Evolutionary conservation across 176 grass and related monocot genomes (phyloP), one percentile per base, ranked within the genome.

Genomic region (Hyparrhenia diplandra): DNA sequence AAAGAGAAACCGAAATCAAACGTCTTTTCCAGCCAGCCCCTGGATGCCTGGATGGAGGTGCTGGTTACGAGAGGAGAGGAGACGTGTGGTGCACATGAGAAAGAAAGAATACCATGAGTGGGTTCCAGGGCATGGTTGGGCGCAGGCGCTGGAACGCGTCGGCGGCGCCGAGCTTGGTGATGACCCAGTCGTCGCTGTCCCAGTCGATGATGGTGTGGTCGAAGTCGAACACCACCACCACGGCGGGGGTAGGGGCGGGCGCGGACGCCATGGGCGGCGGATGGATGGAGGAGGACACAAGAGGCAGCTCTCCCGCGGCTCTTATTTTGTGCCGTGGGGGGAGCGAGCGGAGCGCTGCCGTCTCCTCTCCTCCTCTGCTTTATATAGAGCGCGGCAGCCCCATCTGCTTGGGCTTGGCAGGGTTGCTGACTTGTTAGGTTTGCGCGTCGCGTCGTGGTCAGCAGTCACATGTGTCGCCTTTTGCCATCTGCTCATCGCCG

Each of bases 151-250:
- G 51, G 80, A 94, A 97, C 10, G 83, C 75, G 47, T 80, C 84
- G 70, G 85, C 41, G 87, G 62, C 89, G 37, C 91, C 89, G 79
- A 94, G 87, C 73, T 86, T 52, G 76, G 86, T 88, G 66, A 92
- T 73, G 69, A 94, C 89, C 91, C 91, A 97, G 67, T 90, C 64
- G 78, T 97, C 91, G 87, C 89, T 97, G 85, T 97, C 94, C 75
- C 89, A 89, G 73, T 94, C 91, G 85, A 94, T 88, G 80, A 97
- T 88, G 37, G 94, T 97, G 71, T 59, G 87, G 82, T 97, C 94
- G 83, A 97, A 97, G 88, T 97, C 91, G 75, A 97, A 94, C 75
- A 94, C 79, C 13, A 94, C 89, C 54, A 90, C 77, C n/a, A 90
- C 83, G 31, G 2, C 13, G 41, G 41, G 5, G 24, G 73, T 47